phyloP scores from a whole-genome alignment of 164 flowering plant genomes.

The Brasenia schreberi region DNA sequence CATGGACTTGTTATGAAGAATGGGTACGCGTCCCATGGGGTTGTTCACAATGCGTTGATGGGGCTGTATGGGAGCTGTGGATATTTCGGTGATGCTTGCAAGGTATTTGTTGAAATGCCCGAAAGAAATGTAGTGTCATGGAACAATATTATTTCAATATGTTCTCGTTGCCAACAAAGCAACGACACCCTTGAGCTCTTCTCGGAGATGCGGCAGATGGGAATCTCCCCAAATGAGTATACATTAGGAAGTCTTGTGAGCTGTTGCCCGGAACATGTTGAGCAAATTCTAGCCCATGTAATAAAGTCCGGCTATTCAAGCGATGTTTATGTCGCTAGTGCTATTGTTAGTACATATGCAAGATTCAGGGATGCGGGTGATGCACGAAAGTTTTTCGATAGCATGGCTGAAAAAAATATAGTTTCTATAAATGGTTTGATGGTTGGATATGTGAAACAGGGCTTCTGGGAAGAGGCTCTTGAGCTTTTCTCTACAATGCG shows the following conservation, averaged over 20 bases:
- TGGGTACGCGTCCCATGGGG: constrained; percentile 22
- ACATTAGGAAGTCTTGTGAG: constrained; percentile 66
- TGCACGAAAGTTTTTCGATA: constrained; percentile 45
- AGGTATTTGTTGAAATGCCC: constrained; percentile 50
- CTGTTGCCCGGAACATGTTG: constrained; percentile 26
- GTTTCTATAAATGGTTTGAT: constrained; percentile 78
- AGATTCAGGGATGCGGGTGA: constrained; percentile 37
- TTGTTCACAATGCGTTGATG: constrained; percentile 56
- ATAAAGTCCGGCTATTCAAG: constrained; percentile 42
- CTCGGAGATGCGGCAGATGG: constrained; percentile 37
- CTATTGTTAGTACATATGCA: constrained; percentile 64
- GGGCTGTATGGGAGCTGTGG: constrained; percentile 58
- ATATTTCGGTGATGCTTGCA: constrained; percentile 23
- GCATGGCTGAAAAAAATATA: constrained; percentile 51
- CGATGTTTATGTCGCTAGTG: constrained; percentile 84
- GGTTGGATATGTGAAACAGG: constrained; percentile 69
- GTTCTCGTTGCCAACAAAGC: constrained; percentile 44
- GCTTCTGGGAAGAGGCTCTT: constrained; percentile 53
- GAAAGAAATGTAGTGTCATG: constrained; percentile 47
- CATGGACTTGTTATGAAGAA: constrained; percentile 53
- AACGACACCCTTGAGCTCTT: constrained; percentile 38
- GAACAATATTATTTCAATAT: constrained; percentile 75
- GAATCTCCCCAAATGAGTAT: constrained; percentile 52
- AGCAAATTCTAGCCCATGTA: constrained; percentile 54
- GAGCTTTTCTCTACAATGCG: constrained; percentile 37